Evolutionary conservation across 2,329 filamentous ascomycete genomes (phyloP).

Genomic region (Alternaria atra): DNA sequence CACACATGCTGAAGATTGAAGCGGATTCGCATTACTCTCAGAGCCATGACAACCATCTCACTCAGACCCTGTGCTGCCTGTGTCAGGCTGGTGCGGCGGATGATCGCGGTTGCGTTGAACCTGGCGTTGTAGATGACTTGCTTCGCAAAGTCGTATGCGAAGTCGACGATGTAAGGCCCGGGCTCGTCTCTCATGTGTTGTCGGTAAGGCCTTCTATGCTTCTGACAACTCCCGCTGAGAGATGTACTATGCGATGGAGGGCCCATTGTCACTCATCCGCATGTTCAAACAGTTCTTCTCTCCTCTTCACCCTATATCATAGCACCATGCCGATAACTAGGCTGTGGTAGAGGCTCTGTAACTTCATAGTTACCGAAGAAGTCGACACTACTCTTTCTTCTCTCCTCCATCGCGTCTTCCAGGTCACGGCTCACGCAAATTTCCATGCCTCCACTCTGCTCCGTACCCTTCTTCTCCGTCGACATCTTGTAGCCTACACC

Average conservation of each 20-base stretch:
- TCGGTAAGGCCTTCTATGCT: neutral
- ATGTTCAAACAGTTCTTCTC: neutral
- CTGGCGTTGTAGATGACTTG: neutral
- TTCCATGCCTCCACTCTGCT: constrained; percentile 49
- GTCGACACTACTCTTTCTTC: constrained; percentile 44
- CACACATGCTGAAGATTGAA: neutral
- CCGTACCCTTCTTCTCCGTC: constrained; percentile 42
- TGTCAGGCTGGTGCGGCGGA: neutral
- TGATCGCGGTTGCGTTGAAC: neutral
- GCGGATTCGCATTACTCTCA: neutral
- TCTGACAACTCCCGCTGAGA: neutral
- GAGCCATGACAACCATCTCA: neutral
- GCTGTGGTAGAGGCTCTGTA: constrained; percentile 45
- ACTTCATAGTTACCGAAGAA: constrained; percentile 50
- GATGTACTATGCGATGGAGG: neutral
- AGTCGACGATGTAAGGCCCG: neutral
- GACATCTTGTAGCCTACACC: constrained; percentile 49
- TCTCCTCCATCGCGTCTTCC: constrained; percentile 42
- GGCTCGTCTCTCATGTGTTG: neutral
- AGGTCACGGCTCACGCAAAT: constrained; percentile 46
- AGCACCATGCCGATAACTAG: constrained; percentile 38
- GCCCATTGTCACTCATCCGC: neutral
- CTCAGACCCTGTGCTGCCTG: neutral
- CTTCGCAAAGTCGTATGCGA: neutral
- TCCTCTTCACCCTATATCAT: constrained; percentile 37